A percentile compares a stretch with the other conserved stretches of the same genome.
Conservation (phyloP, 352 stramenopile genomes). For the Pythium brachiatum region DNA sequence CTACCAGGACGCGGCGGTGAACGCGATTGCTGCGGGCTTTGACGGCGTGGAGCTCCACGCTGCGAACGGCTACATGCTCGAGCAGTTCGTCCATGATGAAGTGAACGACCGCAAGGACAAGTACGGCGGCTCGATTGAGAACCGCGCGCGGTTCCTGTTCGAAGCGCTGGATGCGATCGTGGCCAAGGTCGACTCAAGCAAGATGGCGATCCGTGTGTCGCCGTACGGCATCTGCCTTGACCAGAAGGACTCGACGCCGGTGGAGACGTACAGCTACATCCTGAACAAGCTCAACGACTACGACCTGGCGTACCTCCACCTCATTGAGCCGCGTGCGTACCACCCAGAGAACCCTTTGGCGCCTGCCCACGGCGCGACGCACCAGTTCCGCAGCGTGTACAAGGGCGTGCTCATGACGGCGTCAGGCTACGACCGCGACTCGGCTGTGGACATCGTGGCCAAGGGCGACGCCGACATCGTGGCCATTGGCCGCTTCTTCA, state of each 20-base stretch:
- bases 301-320: constrained; percentile 54
- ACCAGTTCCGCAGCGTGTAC: constrained; percentile 22
- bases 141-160: constrained; percentile 54
- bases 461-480: constrained; percentile 33
- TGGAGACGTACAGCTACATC: constrained; percentile 50
- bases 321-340: constrained; percentile 57
- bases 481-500: constrained; percentile 41
- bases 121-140: constrained; percentile 75
- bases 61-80: constrained; percentile 88
- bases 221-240: constrained; percentile 28
- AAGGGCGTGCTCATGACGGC: constrained; percentile 29
- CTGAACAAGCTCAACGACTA: constrained; percentile 55
- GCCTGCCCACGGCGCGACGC: constrained; percentile 39
- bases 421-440: constrained; percentile 26
- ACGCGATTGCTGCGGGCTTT: constrained; percentile 36
- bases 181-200: constrained; percentile 6
- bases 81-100: constrained; percentile 70
- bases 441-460: constrained; percentile 26
- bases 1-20: constrained; percentile 47
- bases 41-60: constrained; percentile 62
- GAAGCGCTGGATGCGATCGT: constrained; percentile 45
- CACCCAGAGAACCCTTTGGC: constrained; percentile 35
- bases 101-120: constrained; percentile 68
- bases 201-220: constrained; percentile 23
- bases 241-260: constrained; percentile 41